Conservation (phyloP, 2,329 filamentous ascomycete species). For the Curvularia lunata region DNA sequence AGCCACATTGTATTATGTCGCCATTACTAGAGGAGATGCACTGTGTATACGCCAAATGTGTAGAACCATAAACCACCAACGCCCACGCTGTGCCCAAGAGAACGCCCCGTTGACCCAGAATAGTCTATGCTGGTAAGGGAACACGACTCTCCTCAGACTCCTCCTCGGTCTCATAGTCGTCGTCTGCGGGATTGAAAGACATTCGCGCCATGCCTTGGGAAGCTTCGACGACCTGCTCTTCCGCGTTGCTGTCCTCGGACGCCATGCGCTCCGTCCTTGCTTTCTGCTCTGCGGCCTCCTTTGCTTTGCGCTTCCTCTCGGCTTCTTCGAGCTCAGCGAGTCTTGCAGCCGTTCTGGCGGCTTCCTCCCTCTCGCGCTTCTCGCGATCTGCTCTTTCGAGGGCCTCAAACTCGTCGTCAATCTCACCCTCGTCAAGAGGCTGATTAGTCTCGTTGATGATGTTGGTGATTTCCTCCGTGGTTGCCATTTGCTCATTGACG, state of each 20-base stretch:
- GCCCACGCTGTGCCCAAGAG: slow-evolving; percentile 29
- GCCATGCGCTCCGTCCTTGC: slow-evolving; percentile 33
- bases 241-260: slow-evolving; percentile 1
- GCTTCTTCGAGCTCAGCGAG: slow-evolving; percentile 43
- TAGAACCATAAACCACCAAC: slow-evolving; percentile 10
- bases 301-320: slow-evolving; percentile 38
- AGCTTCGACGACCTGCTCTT: slow-evolving; percentile 25
- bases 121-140: slow-evolving; percentile 23
- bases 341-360: slow-evolving; percentile 55
- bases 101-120: not conserved
- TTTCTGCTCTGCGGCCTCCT: slow-evolving; percentile 13
- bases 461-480: slow-evolving; percentile 74
- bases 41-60: not conserved
- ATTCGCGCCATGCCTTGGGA: slow-evolving; percentile 26
- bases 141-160: slow-evolving; percentile 15
- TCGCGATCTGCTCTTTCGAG: slow-evolving; percentile 77
- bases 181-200: slow-evolving; percentile 25
- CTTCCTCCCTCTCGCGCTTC: slow-evolving; percentile 71
- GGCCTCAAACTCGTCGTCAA: slow-evolving; percentile 85
- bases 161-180: slow-evolving; percentile 29
- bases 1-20: too few relatives aligned
- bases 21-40: too few relatives aligned
- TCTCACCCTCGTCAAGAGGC: slow-evolving; percentile 75
- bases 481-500: slow-evolving; percentile 78
- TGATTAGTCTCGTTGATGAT: slow-evolving; percentile 69